phyloP scores from a whole-genome alignment of 768 basidiomycete species.

The Calocybe gangraenosa region DNA sequence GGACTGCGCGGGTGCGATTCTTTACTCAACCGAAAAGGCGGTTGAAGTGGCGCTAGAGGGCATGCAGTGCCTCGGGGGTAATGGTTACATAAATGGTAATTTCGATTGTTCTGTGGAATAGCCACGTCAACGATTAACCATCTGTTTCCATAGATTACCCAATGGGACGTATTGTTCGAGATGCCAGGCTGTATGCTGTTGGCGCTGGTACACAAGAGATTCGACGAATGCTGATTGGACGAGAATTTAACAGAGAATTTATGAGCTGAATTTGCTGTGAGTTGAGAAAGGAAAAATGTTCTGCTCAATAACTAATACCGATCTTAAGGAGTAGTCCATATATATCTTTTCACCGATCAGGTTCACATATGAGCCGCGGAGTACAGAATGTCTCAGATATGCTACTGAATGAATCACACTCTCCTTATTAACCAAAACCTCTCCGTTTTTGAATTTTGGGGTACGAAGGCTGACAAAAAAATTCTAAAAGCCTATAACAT shows the following conservation, averaged over 20 bases:
- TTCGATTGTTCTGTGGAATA: slow-evolving; percentile 6
- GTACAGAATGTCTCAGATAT: slow-evolving; percentile 19
- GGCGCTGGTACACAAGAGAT: slow-evolving; percentile 98
- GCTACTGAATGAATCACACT: slow-evolving; percentile 17
- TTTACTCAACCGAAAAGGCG: slow-evolving; percentile 90
- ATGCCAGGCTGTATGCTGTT: slow-evolving; percentile 86
- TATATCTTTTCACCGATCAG: slow-evolving; percentile 13
- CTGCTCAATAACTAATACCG: slow-evolving; percentile 10
- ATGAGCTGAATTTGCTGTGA: slow-evolving; percentile 16
- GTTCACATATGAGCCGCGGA: slow-evolving; percentile 16
- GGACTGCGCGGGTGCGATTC: slow-evolving; percentile 94
- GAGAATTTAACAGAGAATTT: slow-evolving; percentile 82
- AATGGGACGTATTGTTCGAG: slow-evolving; percentile 81
- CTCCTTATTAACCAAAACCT: slow-evolving; percentile 9
- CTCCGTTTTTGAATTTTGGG: slow-evolving; percentile 19
- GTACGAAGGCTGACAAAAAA: slow-evolving; percentile 18
- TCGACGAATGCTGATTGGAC: slow-evolving; percentile 87
- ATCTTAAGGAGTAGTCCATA: slow-evolving; percentile 15
- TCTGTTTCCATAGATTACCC: slow-evolving; percentile 66
- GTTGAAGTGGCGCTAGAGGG: slow-evolving; percentile 88
- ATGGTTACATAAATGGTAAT: slow-evolving; percentile 91
- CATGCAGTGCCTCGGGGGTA: slow-evolving; percentile 93
- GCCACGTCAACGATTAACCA: neutral
- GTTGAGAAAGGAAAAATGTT: slow-evolving; percentile 2
- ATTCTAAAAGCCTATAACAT: slow-evolving; percentile 11